phyloP scores from a whole-genome alignment of 805 yeast species.

The Ogataea henricii region DNA sequence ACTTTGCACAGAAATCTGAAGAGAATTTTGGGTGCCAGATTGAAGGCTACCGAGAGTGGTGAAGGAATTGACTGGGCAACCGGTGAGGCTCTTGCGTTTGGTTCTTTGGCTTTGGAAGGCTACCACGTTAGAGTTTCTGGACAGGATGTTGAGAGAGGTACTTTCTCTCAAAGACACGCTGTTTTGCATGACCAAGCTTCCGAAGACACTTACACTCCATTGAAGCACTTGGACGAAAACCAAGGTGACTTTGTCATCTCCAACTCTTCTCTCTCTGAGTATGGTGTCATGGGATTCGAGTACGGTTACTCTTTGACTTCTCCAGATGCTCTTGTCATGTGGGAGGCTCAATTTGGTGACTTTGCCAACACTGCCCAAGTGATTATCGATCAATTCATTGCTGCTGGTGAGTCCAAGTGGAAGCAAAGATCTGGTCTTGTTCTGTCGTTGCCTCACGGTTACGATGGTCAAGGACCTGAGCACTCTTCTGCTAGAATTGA shows the following conservation, averaged over 20 bases:
- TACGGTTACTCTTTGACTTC: slow-evolving; percentile 97
- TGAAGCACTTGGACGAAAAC: slow-evolving; percentile 72
- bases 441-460: slow-evolving; percentile 96
- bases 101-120: slow-evolving; percentile 89
- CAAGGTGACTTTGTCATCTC: slow-evolving; percentile 88
- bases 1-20: slow-evolving; percentile 93
- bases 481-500: slow-evolving; percentile 98
- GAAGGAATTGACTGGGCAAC: slow-evolving; percentile 99
- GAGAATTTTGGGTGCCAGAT: slow-evolving; percentile 87
- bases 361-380: slow-evolving; percentile 99
- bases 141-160: slow-evolving; percentile 99
- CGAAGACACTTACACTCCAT: slow-evolving; percentile 82
- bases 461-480: slow-evolving; percentile 99
- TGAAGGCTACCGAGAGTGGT: slow-evolving; percentile 80
- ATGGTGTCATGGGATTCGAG: slow-evolving; percentile 99
- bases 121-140: slow-evolving; percentile 97
- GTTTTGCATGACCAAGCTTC: slow-evolving; percentile 94
- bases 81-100: slow-evolving; percentile 98
- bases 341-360: slow-evolving; percentile 99
- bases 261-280: slow-evolving; percentile 95
- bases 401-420: slow-evolving; percentile 98
- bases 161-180: slow-evolving; percentile 99
- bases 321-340: slow-evolving; percentile 94
- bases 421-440: slow-evolving; percentile 97
- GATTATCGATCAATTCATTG: slow-evolving; percentile 92